Evolutionary conservation across 2,329 filamentous ascomycete genomes (phyloP), one percentile per base, ranked within the genome.

Genomic region (Gyromitra esculenta): DNA sequence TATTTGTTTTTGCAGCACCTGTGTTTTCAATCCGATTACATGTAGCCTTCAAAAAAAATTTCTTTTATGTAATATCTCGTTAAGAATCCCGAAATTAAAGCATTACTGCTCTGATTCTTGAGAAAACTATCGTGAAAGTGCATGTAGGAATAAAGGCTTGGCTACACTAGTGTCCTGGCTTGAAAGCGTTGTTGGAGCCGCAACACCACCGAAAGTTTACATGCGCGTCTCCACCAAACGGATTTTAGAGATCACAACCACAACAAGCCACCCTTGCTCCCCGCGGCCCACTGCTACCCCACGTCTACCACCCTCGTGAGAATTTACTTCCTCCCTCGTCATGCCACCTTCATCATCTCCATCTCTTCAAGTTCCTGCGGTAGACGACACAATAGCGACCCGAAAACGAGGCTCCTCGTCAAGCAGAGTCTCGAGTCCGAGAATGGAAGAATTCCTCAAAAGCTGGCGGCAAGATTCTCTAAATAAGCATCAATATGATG

Each of bases 401-500:
- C 72, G 73, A 43, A 75, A 77, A 67, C 72, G 73, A n/a, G 75
- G 75, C 3, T 31, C 25, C 59, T 73, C 73, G 48, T 66, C 75
- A 41, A 45, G 54, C 37, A 75, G 72, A 65, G 62, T 69, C 18
- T 56, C 67, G 13, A 78, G 73, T 63, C 75, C 77, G 45, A 78
- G 35, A 45, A 98, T 99, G 96, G 94, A 98, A 87, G 91, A 90
- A 82, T 97, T 95, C 84, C 88, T 99, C 82, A 91, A 94, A 83
- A 91, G 92, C 82, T 99, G 96, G 96, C 89, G 94, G 82, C 93
- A 97, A 85, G 94, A 97, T 86, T 94, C 95, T 82, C 87, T 97
- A 82, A 95, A 97, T 85, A 96, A 96, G 84, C 93, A 96, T 79
- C 96, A 99, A 83, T 94, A 97, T 84, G 95, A 98, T 80, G 93